Percentiles rank a stretch among this genome's conserved stretches.
phyloP scores from a whole-genome alignment of 306 rosid genomes.

The Crataegus laevigata region DNA sequence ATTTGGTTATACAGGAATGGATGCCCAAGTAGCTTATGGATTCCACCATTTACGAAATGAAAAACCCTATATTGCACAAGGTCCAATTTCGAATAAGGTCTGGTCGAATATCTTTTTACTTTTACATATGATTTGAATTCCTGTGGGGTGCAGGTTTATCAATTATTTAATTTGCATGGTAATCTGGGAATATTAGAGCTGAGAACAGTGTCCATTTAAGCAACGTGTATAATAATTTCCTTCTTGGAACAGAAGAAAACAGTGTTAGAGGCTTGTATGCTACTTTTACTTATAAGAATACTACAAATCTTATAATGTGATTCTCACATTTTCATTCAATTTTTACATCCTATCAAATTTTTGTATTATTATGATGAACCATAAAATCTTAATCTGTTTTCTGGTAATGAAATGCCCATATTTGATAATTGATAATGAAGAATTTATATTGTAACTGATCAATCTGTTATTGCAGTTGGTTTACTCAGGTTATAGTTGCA shows the following conservation, averaged over 20 bases:
- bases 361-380: background rate
- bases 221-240: background rate
- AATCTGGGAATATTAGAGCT: background rate
- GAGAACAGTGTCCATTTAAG: background rate
- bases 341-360: background rate
- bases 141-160: background rate
- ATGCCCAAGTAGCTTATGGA: conserved; percentile 95
- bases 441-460: background rate
- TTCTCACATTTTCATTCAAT: background rate
- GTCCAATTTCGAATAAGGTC: conserved; percentile 93
- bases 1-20: conserved; percentile 74
- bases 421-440: background rate
- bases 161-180: background rate
- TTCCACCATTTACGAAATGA: conserved; percentile 89
- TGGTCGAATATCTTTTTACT: conserved; percentile 8
- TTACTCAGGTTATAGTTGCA: conserved; percentile 84
- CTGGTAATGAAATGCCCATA: background rate
- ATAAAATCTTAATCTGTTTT: background rate
- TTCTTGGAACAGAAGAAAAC: conserved; percentile 1
- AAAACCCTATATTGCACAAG: conserved; percentile 86
- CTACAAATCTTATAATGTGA: background rate
- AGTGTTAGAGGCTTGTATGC: background rate
- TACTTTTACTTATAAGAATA: background rate
- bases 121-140: background rate
- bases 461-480: conserved; percentile 44